Evolutionary conservation across 2,329 filamentous ascomycete species (phyloP).

Genomic region (Juglanconis sp.): DNA sequence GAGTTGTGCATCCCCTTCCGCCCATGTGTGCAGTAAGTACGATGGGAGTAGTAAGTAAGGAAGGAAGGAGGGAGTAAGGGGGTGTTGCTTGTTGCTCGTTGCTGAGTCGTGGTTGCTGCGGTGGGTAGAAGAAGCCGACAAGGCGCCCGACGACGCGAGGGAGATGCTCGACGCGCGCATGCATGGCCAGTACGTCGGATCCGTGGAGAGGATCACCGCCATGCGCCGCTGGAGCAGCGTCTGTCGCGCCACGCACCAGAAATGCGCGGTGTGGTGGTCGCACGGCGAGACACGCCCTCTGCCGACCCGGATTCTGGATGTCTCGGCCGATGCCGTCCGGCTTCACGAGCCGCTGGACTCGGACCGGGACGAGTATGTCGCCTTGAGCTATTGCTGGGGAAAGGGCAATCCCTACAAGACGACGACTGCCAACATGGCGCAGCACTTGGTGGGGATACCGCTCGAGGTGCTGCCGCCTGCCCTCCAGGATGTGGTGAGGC

Average conservation of each 20-base stretch:
- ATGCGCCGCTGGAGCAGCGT: not conserved
- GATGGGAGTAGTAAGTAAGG: too few species aligned
- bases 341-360: not conserved
- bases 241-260: not conserved
- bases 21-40: too few species aligned
- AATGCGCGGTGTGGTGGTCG: not conserved
- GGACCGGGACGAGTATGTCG: not conserved
- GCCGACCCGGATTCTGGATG: not conserved
- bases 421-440: not conserved
- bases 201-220: not conserved
- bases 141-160: not conserved
- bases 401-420: not conserved
- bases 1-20: too few species aligned
- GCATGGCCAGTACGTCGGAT: not conserved
- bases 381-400: conserved; percentile 8
- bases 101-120: too few species aligned
- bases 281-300: not conserved
- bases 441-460: not conserved
- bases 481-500: not conserved
- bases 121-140: not conserved
- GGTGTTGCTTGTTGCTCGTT: too few species aligned
- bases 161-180: not conserved
- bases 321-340: not conserved
- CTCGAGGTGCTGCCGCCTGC: not conserved
- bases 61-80: too few species aligned